phyloP scores from a whole-genome alignment of 805 yeast genomes.

The Kodamaea kakaduensis region DNA sequence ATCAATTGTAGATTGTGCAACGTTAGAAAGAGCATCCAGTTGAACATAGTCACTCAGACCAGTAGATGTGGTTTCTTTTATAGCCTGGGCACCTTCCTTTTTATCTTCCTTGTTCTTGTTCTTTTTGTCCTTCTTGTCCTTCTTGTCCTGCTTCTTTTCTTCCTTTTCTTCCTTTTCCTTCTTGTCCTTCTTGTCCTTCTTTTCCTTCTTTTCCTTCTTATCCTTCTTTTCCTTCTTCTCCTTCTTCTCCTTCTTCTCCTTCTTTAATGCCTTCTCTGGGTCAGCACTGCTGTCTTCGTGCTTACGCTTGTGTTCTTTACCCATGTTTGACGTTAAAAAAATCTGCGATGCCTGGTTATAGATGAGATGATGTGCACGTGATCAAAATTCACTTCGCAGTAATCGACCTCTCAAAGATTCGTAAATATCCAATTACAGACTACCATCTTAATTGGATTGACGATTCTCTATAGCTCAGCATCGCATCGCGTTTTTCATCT shows the following conservation, averaged over 20 bases:
- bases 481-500: too few species aligned
- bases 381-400: too few species aligned
- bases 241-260: conserved; percentile 36
- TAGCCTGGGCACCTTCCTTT: conserved; percentile 10
- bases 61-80: conserved; percentile 10
- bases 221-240: conserved; percentile 28
- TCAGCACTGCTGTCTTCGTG: conserved; percentile 22
- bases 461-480: too few species aligned
- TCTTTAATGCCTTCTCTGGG: conserved; percentile 24
- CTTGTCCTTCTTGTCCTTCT: conserved; percentile 34
- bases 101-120: conserved; percentile 24
- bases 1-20: conserved; percentile 55
- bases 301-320: conserved; percentile 26
- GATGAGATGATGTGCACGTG: too few species aligned
- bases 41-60: conserved; percentile 29
- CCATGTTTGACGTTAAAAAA: conserved; percentile 9
- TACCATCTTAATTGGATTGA: too few species aligned
- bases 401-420: too few species aligned
- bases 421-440: too few species aligned
- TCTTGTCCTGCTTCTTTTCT: conserved; percentile 23
- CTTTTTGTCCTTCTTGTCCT: conserved; percentile 25
- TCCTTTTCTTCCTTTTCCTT: conserved; percentile 28
- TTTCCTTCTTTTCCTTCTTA: conserved; percentile 38
- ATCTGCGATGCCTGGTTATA: conserved; percentile 2
- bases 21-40: conserved; percentile 33